A percentile compares a stretch with the other conserved stretches of the same genome.
phyloP scores from a whole-genome alignment of 2,329 filamentous ascomycete species.

The Trichothecium roseum region DNA sequence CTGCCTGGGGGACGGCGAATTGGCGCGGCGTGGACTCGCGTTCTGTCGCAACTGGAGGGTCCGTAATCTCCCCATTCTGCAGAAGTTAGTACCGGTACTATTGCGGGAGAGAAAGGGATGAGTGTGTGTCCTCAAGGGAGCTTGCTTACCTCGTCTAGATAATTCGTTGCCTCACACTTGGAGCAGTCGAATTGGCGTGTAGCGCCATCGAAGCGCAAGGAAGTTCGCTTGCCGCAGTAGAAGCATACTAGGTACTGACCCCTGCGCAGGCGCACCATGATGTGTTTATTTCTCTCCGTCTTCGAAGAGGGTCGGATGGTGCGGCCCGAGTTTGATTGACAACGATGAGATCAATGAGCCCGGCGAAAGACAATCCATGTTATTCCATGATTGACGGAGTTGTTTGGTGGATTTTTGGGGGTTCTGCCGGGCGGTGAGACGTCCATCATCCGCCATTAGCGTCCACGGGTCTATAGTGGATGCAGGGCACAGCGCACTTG shows the following conservation, averaged over 20 bases:
- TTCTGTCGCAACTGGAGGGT: conserved; percentile 59
- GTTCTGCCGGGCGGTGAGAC: conserved; percentile 24
- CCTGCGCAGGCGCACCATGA: conserved; percentile 32
- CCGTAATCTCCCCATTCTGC: conserved; percentile 79
- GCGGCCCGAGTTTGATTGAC: no score
- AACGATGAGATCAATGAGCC: background rate
- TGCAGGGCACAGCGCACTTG: no score
- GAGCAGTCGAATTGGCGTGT: conserved; percentile 62
- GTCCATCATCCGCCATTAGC: background rate
- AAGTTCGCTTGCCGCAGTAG: conserved; percentile 67
- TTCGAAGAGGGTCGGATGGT: no score
- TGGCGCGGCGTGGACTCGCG: conserved; percentile 28
- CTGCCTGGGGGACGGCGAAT: conserved; percentile 35
- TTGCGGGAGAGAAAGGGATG: conserved; percentile 11
- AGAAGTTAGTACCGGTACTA: conserved; percentile 5
- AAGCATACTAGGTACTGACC: conserved; percentile 56
- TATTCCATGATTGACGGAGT: conserved; percentile 4
- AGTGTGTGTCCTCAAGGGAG: conserved; percentile 2
- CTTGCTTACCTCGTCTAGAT: conserved; percentile 64
- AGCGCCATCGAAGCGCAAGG: conserved; percentile 44
- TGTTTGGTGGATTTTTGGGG: conserved; percentile 10
- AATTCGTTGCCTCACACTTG: conserved; percentile 78
- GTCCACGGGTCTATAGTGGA: no score
- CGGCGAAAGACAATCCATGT: no score
- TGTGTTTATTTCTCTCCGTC: background rate